Evolutionary conservation across 2,329 filamentous ascomycete species (phyloP).

Genomic region (Fusarium sp.): DNA sequence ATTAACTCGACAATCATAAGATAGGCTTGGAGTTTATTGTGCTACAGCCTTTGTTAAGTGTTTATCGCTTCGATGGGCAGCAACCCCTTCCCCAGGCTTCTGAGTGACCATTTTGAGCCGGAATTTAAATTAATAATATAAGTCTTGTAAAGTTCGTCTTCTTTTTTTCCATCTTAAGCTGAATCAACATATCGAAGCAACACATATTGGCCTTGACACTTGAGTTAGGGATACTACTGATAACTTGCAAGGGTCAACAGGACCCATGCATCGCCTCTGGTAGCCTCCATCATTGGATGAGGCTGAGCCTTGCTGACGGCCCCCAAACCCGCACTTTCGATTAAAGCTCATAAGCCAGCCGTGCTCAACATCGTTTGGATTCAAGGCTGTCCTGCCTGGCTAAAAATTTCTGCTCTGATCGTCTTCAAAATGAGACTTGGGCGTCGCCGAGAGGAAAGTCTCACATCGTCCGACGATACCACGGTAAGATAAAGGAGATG

Average conservation of each 20-base stretch:
- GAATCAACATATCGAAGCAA: not conserved
- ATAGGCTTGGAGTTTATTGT: no score
- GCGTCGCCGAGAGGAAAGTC: not conserved
- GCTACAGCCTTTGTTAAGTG: not conserved
- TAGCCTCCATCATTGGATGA: not conserved
- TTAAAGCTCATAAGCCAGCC: not conserved
- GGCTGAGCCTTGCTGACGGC: not conserved
- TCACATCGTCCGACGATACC: not conserved
- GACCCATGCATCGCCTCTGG: not conserved
- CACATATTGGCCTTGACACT: not conserved
- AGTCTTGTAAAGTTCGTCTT: not conserved
- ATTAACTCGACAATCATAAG: no score
- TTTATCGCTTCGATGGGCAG: not conserved
- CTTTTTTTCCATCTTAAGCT: not conserved
- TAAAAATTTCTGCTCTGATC: not conserved
- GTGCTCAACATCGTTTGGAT: not conserved
- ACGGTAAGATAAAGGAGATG: not conserved
- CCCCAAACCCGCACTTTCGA: not conserved
- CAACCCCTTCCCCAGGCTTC: no score
- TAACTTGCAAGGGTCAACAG: not conserved
- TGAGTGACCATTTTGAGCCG: not conserved
- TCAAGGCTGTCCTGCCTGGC: not conserved
- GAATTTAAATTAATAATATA: not conserved
- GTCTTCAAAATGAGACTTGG: conserved; percentile 1
- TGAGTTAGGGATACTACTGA: not conserved